Conservation (phyloP, 805 yeast genomes). For the Schwanniomyces sp. region DNA sequence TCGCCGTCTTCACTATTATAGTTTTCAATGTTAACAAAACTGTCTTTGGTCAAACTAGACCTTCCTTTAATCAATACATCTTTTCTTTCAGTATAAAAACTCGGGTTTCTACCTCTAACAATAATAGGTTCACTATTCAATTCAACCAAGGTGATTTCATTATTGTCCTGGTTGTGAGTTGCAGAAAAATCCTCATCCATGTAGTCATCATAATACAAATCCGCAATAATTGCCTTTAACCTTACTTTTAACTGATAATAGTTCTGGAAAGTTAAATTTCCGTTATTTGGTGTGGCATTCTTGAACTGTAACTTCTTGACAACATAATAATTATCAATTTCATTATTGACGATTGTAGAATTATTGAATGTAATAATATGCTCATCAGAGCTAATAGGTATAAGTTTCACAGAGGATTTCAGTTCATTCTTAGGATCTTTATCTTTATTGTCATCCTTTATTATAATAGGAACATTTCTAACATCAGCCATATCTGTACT, state of each 20-base stretch:
- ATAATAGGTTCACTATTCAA: constrained; percentile 46
- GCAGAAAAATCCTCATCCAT: constrained; percentile 27
- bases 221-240: constrained; percentile 37
- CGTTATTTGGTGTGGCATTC: constrained; percentile 54
- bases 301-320: constrained; percentile 48
- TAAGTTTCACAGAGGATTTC: constrained; percentile 15
- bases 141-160: constrained; percentile 31
- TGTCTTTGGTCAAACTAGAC: constrained; percentile 13
- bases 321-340: constrained; percentile 29
- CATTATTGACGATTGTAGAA: constrained; percentile 16
- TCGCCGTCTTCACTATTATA: constrained; percentile 1
- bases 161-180: constrained; percentile 14
- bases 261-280: constrained; percentile 45
- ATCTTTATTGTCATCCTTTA: constrained; percentile 18
- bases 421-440: constrained; percentile 16
- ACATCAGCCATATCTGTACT: constrained; percentile 28
- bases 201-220: constrained; percentile 37
- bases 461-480: constrained; percentile 31
- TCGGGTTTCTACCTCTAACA: constrained; percentile 62
- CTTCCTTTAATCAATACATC: constrained; percentile 43
- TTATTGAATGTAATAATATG: constrained; percentile 28
- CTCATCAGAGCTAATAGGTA: constrained; percentile 17
- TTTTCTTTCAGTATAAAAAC: constrained; percentile 55
- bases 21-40: constrained; percentile 11
- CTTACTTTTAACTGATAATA: constrained; percentile 41